Evolutionary conservation across 2,329 filamentous ascomycete species (phyloP), one percentile per base, ranked within the genome.

Genomic region (Alternaria postmessia): DNA sequence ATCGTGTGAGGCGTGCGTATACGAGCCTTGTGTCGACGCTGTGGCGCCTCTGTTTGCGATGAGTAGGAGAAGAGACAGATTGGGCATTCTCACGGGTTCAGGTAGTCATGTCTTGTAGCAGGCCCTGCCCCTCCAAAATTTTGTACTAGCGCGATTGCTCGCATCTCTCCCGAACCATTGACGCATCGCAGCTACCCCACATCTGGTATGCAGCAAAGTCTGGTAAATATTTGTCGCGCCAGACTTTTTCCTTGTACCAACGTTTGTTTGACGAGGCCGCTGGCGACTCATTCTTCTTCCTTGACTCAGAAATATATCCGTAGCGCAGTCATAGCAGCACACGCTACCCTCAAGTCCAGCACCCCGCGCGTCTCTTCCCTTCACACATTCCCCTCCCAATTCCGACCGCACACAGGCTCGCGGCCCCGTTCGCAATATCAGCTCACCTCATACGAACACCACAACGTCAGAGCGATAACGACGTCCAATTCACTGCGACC

Each of bases 211-310:
- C 71, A 67, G 61, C 69, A 65, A 65, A 60, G 55, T 54, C 62
- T 69, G 48, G 41, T 51, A 36, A 61, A 53, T 48, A 63, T 55
- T 54, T 63, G 53, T 66, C 52, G 55, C 54, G 62, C 60, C 59
- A 64, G 48, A 66, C 47, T 64, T 65, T 76, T 75, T 62, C 61
- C 58, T 75, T 74, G 68, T 72, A 61, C 61, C 54, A 57, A 51
- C 20, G 28, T 62, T 42, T 44, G 41, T 67, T 70, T 63, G 43
- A 56, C 55, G 69, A 72, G 74, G 67, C 74, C 67, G 73, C 71
- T 73, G 74, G 73, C 71, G 73, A 77, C 75, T 73, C 69, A 66
- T 61, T 55, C 57, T 47, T 42, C 55, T 64, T 57, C 51, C 59
- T 73, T 77, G 75, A 73, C 72, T 76, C 74, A 73, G 36, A 58